Percentiles rank a stretch among this genome's conserved stretches.
phyloP scores from a whole-genome alignment of 1,284 basidiomycete genomes.

The Ustilago crameri region DNA sequence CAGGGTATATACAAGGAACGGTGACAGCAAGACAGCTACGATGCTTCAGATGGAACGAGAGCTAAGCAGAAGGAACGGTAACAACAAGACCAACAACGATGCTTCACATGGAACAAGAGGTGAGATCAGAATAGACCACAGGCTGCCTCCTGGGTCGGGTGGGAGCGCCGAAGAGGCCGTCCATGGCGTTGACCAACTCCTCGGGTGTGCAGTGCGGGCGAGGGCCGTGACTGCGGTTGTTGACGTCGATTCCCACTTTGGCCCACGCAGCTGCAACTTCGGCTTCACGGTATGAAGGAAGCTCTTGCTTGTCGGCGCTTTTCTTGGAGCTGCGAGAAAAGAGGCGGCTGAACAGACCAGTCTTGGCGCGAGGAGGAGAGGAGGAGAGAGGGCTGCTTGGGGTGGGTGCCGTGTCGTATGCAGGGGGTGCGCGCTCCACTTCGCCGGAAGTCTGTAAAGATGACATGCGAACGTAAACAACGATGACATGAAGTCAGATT shows the following conservation, averaged over 20 bases:
- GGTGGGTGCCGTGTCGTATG: constrained; percentile 13
- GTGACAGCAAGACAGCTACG: neutral
- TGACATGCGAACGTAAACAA: no score
- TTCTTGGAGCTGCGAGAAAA: constrained; percentile 27
- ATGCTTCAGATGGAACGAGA: no score
- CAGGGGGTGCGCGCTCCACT: constrained; percentile 10
- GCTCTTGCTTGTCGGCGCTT: neutral
- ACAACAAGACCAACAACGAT: no score
- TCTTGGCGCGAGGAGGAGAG: constrained; percentile 6
- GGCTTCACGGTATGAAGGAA: constrained; percentile 40
- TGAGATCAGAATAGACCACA: constrained; percentile 1
- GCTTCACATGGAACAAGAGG: no score
- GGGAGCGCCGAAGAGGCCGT: constrained; percentile 31
- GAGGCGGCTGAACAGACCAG: constrained; percentile 25
- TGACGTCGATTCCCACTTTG: constrained; percentile 41
- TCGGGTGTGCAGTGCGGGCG: constrained; percentile 42
- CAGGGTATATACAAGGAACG: constrained; percentile 7
- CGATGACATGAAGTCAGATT: no score
- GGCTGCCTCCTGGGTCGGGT: constrained; percentile 4
- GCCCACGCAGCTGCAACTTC: constrained; percentile 38
- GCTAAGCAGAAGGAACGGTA: neutral
- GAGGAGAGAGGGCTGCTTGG: neutral
- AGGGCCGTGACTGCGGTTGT: constrained; percentile 41
- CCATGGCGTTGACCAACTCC: constrained; percentile 27
- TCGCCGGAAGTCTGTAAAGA: constrained; percentile 18